Conservation (phyloP, 164 flowering plant species). For the Kingdonia uniflora region DNA sequence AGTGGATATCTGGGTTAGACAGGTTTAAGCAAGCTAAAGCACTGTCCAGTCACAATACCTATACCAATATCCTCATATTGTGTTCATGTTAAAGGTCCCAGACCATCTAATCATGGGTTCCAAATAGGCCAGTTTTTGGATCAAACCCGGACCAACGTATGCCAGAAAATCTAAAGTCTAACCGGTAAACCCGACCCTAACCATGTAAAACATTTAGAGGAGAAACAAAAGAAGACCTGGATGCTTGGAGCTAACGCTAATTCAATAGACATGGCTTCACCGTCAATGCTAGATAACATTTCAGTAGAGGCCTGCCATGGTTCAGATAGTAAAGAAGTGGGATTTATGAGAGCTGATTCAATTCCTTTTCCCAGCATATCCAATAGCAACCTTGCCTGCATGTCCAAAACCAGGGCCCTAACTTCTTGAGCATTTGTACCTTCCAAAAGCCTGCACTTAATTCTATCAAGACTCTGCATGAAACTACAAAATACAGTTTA, state of each 20-base stretch:
- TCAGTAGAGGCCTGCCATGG: conserved; percentile 93
- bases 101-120: too few relatives aligned
- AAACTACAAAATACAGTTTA: background rate
- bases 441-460: conserved; percentile 91
- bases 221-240: conserved; percentile 44
- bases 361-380: conserved; percentile 99
- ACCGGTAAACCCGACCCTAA: background rate
- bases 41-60: too few relatives aligned
- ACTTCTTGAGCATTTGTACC: conserved; percentile 98
- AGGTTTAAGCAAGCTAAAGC: too few relatives aligned
- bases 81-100: too few relatives aligned
- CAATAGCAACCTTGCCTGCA: conserved; percentile 94
- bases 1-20: too few relatives aligned
- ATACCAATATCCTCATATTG: too few relatives aligned
- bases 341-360: conserved; percentile 89
- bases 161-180: too few relatives aligned
- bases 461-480: conserved; percentile 86
- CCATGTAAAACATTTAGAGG: background rate
- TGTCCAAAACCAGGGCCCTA: conserved; percentile 95
- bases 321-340: conserved; percentile 75
- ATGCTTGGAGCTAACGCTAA: conserved; percentile 70
- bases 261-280: conserved; percentile 91
- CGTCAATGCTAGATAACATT: conserved; percentile 57
- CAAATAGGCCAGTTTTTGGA: too few relatives aligned
- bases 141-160: too few relatives aligned